These are phyloP conservation scores for Glycine latifolia DNA, from an alignment of 306 rosid genomes.

Conservation along the genomic window DNA sequence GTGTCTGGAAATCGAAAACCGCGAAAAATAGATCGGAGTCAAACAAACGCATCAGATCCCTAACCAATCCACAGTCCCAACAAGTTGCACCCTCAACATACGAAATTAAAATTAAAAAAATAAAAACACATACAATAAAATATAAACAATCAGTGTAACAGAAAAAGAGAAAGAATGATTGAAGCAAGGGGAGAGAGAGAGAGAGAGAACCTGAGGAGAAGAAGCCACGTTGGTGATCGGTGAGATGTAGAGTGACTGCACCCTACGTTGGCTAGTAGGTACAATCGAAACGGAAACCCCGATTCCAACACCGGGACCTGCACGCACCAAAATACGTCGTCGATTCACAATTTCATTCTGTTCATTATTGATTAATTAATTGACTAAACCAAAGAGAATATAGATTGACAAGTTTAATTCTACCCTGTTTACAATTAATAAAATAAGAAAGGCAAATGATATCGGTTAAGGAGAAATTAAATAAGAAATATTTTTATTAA, in stretches of 20 bases:
- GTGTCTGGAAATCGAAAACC: not conserved
- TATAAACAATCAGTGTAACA: not conserved
- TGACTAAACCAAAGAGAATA: too few species aligned
- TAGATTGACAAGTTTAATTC: too few species aligned
- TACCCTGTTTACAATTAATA: too few species aligned
- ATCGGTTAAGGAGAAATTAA: too few species aligned
- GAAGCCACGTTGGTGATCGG: slow-evolving; percentile 26
- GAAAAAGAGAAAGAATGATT: not conserved
- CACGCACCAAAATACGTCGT: not conserved
- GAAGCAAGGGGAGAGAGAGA: not conserved
- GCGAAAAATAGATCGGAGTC: not conserved
- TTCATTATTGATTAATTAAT: not conserved
- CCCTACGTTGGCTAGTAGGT: not conserved
- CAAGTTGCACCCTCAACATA: slow-evolving; percentile 9
- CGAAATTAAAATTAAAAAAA: not conserved
- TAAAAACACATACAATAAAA: not conserved
- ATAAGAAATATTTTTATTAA: too few species aligned
- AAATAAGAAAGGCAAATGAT: too few species aligned
- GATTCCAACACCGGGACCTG: not conserved
- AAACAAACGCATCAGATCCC: slow-evolving; percentile 13
- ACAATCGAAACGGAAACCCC: not conserved
- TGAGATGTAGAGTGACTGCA: not conserved
- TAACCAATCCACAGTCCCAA: not conserved
- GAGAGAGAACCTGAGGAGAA: slow-evolving; percentile 35
- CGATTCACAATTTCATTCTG: not conserved